Conservation (phyloP, 768 basidiomycete genomes). For the Rhodotorula diobovata region DNA sequence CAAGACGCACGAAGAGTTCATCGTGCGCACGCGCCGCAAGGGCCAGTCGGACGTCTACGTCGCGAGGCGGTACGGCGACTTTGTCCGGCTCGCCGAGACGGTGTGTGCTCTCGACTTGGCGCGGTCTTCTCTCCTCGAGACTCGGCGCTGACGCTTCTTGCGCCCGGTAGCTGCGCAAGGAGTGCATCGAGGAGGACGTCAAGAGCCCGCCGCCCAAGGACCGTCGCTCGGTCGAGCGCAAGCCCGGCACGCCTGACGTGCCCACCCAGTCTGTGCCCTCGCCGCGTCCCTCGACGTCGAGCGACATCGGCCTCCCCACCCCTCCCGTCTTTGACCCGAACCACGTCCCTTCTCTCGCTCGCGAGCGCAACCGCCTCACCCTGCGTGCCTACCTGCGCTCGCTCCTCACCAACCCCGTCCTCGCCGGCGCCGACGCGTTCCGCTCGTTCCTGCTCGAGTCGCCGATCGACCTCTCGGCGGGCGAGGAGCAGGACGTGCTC, state of each 20-base stretch:
- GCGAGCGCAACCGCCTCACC: slow-evolving; percentile 93
- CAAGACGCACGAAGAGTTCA: slow-evolving; percentile 93
- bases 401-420: slow-evolving; percentile 63
- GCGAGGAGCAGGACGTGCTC: slow-evolving; percentile 73
- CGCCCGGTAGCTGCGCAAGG: slow-evolving; percentile 68
- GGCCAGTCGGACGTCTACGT: slow-evolving; percentile 74
- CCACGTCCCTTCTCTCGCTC: slow-evolving; percentile 48
- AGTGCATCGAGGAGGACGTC: slow-evolving; percentile 75
- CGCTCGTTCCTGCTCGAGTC: slow-evolving; percentile 76
- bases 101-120: slow-evolving; percentile 51
- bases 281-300: slow-evolving; percentile 14
- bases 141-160: neutral
- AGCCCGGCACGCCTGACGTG: slow-evolving; percentile 28
- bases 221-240: slow-evolving; percentile 48
- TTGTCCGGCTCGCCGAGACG: slow-evolving; percentile 78
- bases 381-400: slow-evolving; percentile 85
- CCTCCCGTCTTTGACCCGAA: slow-evolving; percentile 5
- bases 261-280: slow-evolving; percentile 10
- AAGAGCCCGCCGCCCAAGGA: slow-evolving; percentile 85
- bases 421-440: slow-evolving; percentile 82
- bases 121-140: slow-evolving; percentile 10
- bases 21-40: slow-evolving; percentile 77
- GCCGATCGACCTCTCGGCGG: slow-evolving; percentile 62
- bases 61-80: slow-evolving; percentile 90
- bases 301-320: slow-evolving; percentile 16